Evolutionary conservation across 805 yeast species (phyloP), one percentile per base, ranked within the genome.

Genomic region (Clavispora asparagi): DNA sequence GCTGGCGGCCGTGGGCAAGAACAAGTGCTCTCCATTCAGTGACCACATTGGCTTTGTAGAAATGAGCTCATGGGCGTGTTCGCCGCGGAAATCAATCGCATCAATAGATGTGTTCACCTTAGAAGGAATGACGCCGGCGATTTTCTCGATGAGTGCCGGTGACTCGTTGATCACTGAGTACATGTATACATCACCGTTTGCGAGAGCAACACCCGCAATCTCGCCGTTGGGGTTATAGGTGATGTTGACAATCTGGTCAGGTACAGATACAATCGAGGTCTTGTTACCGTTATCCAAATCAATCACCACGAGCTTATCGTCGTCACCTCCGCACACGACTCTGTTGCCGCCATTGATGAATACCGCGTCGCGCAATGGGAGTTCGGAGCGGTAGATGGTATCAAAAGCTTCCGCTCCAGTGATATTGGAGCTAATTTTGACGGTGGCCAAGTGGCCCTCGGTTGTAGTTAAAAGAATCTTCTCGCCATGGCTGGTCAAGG

Each of bases 41-140:
- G 81, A 78, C 96, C 96, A 89, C 32, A 76, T 78, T 2, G 81
- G 74, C 37, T 75, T 76, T 0, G 87, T 74, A 25, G 82, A 65
- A 1, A 77, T 59, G 38, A 77, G 63, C 56, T 68, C 75, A 3
- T 70, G 76, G 4, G 63, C 60, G 41, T 73, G 72, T 39, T 77
- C 82, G 9, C 61, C 70, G 12, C 55, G 61, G 50, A 54, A 74
- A 37, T 73, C 73, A 39, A 72, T 59, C 16, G 54, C 57, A 29
- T 64, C 71, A 42, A 61, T 56, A 6, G 71, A 65, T 10, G 65
- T 60, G 44, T 59, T 45, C 10, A 62, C 54, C 40, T 70, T 74
- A 37, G 62, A 57, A 0, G 71, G 69, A 65, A 81, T 59, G 27
- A 70, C 63, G 32, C 64, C 65, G 1, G 63, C 43, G 27, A 83